A percentile compares a stretch with the other conserved stretches of the same genome.
Evolutionary conservation across 768 basidiomycete genomes (phyloP).

Genomic region (Rhizopogon vulgaris): DNA sequence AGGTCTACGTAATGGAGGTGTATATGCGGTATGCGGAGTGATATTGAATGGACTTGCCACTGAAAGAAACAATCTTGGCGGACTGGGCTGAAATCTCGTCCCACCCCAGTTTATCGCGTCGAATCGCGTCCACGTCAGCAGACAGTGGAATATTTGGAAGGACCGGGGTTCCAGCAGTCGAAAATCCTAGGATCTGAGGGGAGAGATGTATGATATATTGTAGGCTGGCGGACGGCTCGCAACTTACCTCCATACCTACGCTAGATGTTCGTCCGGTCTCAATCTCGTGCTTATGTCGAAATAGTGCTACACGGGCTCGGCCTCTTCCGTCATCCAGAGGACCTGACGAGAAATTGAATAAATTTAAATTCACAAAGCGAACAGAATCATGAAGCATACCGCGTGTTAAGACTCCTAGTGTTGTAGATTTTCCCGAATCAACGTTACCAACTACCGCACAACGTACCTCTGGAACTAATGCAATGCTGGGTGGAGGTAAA

Average conservation of each 20-base stretch:
- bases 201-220: background rate
- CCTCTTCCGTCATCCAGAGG: slow-evolving; percentile 78
- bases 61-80: slow-evolving; percentile 92
- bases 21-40: background rate
- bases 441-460: slow-evolving; percentile 97
- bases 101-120: slow-evolving; percentile 90
- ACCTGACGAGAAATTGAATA: slow-evolving; percentile 32
- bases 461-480: slow-evolving; percentile 83
- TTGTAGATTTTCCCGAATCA: slow-evolving; percentile 91
- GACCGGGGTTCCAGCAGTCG: slow-evolving; percentile 68
- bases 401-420: slow-evolving; percentile 90
- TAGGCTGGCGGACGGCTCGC: background rate
- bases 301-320: slow-evolving; percentile 79
- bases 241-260: slow-evolving; percentile 91
- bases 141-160: slow-evolving; percentile 58
- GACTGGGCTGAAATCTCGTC: slow-evolving; percentile 87
- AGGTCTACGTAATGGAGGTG: slow-evolving; percentile 53
- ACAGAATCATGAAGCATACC: slow-evolving; percentile 39
- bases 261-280: slow-evolving; percentile 94
- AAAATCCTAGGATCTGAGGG: slow-evolving; percentile 81
- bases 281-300: slow-evolving; percentile 95
- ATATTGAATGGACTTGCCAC: slow-evolving; percentile 40
- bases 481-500: slow-evolving; percentile 69
- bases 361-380: slow-evolving; percentile 3
- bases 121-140: slow-evolving; percentile 54